Conservation (phyloP, 2,329 filamentous ascomycete genomes). For the Arthrobotrys sphaeroides region DNA sequence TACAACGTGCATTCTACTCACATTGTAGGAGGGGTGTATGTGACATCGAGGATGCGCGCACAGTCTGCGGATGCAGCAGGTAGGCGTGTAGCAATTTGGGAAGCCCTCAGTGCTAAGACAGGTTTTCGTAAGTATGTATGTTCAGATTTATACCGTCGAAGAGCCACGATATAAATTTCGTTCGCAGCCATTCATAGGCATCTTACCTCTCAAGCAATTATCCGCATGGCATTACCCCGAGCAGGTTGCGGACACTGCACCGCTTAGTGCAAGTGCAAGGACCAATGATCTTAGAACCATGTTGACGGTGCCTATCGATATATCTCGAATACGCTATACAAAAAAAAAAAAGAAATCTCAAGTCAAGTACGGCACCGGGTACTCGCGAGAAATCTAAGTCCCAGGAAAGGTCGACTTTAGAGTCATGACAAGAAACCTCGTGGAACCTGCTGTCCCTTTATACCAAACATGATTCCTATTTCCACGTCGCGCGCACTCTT, state of each 20-base stretch:
- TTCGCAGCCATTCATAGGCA: neutral
- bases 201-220: conserved; percentile 24
- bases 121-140: neutral
- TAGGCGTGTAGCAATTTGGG: conserved; percentile 2
- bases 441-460: too few species aligned
- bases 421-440: too few species aligned
- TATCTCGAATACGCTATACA: neutral
- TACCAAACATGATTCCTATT: too few species aligned
- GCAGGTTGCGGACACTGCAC: neutral
- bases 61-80: conserved; percentile 11
- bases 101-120: conserved; percentile 8
- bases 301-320: neutral
- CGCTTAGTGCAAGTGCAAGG: neutral
- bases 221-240: conserved; percentile 5
- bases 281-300: neutral
- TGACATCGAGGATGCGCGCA: conserved; percentile 1
- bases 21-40: conserved; percentile 11
- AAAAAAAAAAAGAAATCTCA: too few species aligned
- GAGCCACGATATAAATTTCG: neutral
- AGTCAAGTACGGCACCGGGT: too few species aligned
- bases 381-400: neutral
- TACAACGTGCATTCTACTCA: neutral
- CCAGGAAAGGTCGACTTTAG: too few species aligned
- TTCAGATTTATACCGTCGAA: neutral
- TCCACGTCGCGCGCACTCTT: too few species aligned